Evolutionary conservation across 192 early-diverging fungal genomes (phyloP), one percentile per base, ranked within the genome.

Genomic region (Nowakowskiella sp.): DNA sequence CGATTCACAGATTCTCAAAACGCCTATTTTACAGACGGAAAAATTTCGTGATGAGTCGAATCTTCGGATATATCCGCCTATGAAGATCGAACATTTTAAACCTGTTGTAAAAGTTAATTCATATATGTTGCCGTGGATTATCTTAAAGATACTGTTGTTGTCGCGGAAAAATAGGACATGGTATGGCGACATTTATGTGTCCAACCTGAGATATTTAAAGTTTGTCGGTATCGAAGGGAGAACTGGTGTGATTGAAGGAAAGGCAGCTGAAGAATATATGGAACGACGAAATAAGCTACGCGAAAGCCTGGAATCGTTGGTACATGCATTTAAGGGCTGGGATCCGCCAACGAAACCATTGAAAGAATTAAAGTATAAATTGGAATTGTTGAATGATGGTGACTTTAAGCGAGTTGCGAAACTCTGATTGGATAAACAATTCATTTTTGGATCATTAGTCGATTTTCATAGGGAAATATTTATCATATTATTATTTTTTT

Each of bases 71-170:
- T n/a, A n/a, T n/a, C n/a, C n/a, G 13, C 36, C 36, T 39, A 19
- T 39, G 13, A 30, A 13, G 44, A 62, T 7, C 56, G 42, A 22
- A 58, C 9, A 34, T 3, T 86, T 94, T 42, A 59, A 65, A 13
- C 88, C 90, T 1, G 76, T 77, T 24, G 44, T 68, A n/a, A 71
- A 73, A 22, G 62, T 87, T 33, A 97, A 97, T 49, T 90, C 91
- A n/a, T 92, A 83, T 58, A 87, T 79, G 65, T 67, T 97, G 5
- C 91, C 94, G 6, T 95, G 92, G 91, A 88, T 91, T 9, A 85
- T 97, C 84, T 87, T 88, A 22, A 82, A 84, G 10, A 72, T 97
- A 39, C 60, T 6, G 51, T 64, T 10, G 72, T 79, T 36, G 48
- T 70, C 9, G 47, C 13, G 19, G 36, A 19, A 39, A 13, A 39